Evolutionary conservation across 1,139 yeast genomes (phyloP).

Genomic region (Pneumocystis carinii): DNA sequence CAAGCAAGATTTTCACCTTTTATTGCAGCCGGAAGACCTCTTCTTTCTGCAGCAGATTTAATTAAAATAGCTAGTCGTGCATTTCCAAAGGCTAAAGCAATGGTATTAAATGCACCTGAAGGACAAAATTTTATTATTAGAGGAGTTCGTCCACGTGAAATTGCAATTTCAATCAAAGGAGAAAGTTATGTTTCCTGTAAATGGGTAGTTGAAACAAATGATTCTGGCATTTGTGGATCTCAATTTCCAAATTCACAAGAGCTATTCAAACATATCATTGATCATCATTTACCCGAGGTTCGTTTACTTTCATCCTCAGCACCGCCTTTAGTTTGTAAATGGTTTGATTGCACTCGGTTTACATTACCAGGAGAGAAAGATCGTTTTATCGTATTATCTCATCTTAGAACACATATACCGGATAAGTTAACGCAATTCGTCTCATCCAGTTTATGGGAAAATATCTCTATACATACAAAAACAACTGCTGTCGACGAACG

Average conservation of each 20-base stretch:
- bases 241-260: slow-evolving; percentile 14
- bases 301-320: slow-evolving; percentile 4
- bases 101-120: slow-evolving; percentile 52
- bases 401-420: slow-evolving; percentile 17
- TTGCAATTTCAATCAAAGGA: slow-evolving; percentile 30
- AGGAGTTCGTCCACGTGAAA: slow-evolving; percentile 62
- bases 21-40: slow-evolving; percentile 38
- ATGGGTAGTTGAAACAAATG: slow-evolving; percentile 12
- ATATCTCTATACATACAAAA: slow-evolving; percentile 4
- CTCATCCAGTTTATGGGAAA: not conserved
- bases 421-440: slow-evolving; percentile 5
- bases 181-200: slow-evolving; percentile 15
- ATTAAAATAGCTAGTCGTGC: slow-evolving; percentile 87
- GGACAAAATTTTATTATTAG: slow-evolving; percentile 68
- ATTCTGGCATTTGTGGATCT: slow-evolving; percentile 7
- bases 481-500: slow-evolving; percentile 17
- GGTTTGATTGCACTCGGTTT: slow-evolving; percentile 15
- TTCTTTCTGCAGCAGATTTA: slow-evolving; percentile 90
- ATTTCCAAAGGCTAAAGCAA: slow-evolving; percentile 81
- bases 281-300: slow-evolving; percentile 12
- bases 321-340: slow-evolving; percentile 10
- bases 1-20: slow-evolving; percentile 61
- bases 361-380: slow-evolving; percentile 12
- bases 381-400: slow-evolving; percentile 12
- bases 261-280: slow-evolving; percentile 15